Base-by-base conservation (phyloP, 208 protist genomes). In the Trypanosoma grayi region DNA sequence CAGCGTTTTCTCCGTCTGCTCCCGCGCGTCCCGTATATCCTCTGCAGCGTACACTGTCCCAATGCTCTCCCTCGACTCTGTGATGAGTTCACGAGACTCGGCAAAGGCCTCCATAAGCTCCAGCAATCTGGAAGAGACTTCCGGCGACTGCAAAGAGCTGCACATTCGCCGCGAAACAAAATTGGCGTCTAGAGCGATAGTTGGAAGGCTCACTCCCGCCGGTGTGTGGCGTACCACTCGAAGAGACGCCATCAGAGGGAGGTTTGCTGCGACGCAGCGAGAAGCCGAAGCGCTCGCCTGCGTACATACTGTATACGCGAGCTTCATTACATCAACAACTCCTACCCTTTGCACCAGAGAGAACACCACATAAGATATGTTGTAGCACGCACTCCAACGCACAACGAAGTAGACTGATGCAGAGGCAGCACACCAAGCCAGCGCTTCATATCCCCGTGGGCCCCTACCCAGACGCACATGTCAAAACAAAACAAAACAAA, bases 11-110 rank as follows among this genome's bases (percentile, higher is more conserved):
- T 79, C 58, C 2, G 79, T 85, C 53, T 84, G 67, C 16, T 24
- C 50, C 41, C 60, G 56, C 0, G 86, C 86, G 46, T 93, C 86
- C 24, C 86, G 64, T 20, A 90, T 77, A 47, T 93, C 86, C 3
- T 90, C 86, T 10, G 48, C 44, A 40, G 81, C 86, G 60, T 93
- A 93, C 0, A 77, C 79, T 13, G 80, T 85, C 30, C 86, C 83
- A 4, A 75, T 60, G 25, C 78, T 88, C 18, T 93, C 86, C 25
- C 63, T 69, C 0, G 86, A 74, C 30, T 93, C 86, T 14, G 55
- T 53, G 28, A 88, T 88, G 13, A 93, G 67, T 54, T 83, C 83
- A 1, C 80, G 68, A 3, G 86, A 73, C 59, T 93, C 83, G 1
- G 54, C 72, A 58, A 90, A 90, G 2, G 54, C 53, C 1, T 90